Conservation (phyloP, 352 stramenopile genomes). For the Globisporangium viniferum region DNA sequence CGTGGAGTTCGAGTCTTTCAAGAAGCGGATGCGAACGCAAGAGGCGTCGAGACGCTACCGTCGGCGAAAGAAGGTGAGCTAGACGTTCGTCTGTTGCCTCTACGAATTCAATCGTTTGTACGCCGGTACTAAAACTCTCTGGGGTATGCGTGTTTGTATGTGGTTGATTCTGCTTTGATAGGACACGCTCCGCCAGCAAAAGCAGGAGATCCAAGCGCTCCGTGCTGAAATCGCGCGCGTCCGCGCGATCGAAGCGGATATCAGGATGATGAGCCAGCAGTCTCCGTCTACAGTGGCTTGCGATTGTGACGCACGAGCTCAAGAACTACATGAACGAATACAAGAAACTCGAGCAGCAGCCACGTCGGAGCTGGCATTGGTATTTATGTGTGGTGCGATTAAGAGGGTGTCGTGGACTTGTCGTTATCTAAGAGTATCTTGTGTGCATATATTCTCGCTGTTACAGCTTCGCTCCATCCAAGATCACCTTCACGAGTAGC, state of each 20-base stretch:
- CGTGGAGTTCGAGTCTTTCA: slow-evolving; percentile 7
- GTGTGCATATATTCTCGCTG: too few relatives aligned
- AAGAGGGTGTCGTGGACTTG: too few relatives aligned
- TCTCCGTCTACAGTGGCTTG: too few relatives aligned
- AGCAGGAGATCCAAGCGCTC: neutral
- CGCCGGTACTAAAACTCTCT: neutral
- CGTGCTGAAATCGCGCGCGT: neutral
- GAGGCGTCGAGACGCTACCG: slow-evolving; percentile 1
- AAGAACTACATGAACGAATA: too few relatives aligned
- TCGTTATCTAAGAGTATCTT: too few relatives aligned
- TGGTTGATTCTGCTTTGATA: neutral
- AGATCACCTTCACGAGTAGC: too few relatives aligned
- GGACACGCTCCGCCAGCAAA: slow-evolving; percentile 9
- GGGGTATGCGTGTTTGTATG: neutral
- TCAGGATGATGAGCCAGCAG: neutral
- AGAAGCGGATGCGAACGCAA: neutral
- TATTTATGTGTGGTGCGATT: too few relatives aligned
- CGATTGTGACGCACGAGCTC: too few relatives aligned
- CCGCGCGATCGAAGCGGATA: neutral
- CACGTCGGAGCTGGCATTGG: too few relatives aligned
- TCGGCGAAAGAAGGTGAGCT: neutral
- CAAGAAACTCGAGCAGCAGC: too few relatives aligned
- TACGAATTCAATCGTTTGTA: neutral
- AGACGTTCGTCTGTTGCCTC: neutral
- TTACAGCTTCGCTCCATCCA: too few relatives aligned